Base-by-base conservation (phyloP, 441 rosid genomes). In the Raphanus hybrid region DNA sequence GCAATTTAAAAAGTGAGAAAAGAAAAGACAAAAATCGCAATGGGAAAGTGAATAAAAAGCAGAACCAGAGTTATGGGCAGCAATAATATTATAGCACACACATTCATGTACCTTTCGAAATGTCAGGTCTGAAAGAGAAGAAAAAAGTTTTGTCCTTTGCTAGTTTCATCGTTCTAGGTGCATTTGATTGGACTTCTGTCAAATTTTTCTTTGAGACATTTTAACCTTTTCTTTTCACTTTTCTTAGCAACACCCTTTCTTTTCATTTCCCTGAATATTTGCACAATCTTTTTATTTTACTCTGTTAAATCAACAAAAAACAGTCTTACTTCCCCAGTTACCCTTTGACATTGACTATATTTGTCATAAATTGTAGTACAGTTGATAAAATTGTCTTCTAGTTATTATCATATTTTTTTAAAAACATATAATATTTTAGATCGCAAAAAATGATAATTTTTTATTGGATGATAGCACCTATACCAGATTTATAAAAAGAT, bases 101-200 rank as follows among this genome's bases (percentile, higher is more conserved):
- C 57, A 50, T 50, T 50, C 20, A 50, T 50, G 57, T 6, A 6
- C 18, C 9, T 50, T 50, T 50, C 20, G 57, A 50, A 14, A 50
- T 6, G 57, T 50, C 20, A 50, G 18, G 57, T 14, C 20, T 50
- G 18, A 14, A 50, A 15, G 58, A 52, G 58, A 52, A 52, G 58
- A 52, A 68, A 69, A 52, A 68, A 69, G 55, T 74, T 78, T 78
- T 74, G 82, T 78, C 82, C 71, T 73, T 73, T 62, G 66, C 66
- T 61, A 67, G 50, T 78, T 76, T 73, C 70, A 39, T 78, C 71
- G 78, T 63, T 62, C 69, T 63, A 27, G 0, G 78, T 69, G 78
- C 74, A 23, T 50, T 73, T 78, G 61, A 73, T 78, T 67, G 15
- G 74, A 68, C 60, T 41, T 73, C n/a, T 78, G 55, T 58, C 68